Base-by-base conservation (phyloP, 208 protist species). In the Leptomonas pyrrhocoris region DNA sequence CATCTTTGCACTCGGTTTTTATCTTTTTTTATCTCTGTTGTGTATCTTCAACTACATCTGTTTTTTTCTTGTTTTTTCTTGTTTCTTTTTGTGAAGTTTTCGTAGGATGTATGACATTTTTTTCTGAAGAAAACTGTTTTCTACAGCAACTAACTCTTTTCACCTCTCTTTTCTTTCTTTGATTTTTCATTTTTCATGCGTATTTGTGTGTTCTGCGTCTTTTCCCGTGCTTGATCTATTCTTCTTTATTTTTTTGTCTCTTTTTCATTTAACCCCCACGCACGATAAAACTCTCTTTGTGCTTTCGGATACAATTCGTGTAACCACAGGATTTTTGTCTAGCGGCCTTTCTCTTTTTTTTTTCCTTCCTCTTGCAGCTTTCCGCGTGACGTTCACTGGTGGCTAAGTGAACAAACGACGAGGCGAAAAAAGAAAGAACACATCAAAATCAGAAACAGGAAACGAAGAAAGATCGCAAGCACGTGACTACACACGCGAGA, bases 21-120 rank as follows among this genome's bases (percentile, higher is more conserved):
- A 9, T 9, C 34, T 38, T 38, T 38, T 38, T 3, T 9, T 38
- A 9, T 9, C 25, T 28, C 18, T 25, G 9, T 62, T 49, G 4
- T 51, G 27, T 67, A 46, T 36, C 8, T 21, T 43, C 9, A 9
- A 12, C 9, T 38, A 38, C 9, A 38, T 38, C 34, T 9, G 9
- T 38, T 38, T 38, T 12, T 38, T 53, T 46, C n/a, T 38, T 40
- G 9, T 43, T 55, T 46, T 58, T 43, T 38, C 28, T 6, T 43
- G 27, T 66, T 55, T 55, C 30, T 42, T 21, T 59, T 46, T 25
- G 42, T 56, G 2, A 27, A 38, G 27, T 3, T 31, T 51, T 27
- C 27, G 57, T 63, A 63, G 57, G 57, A 63, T 63, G 57, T 68
- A 68, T 59, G 57, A 9, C 63, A 19, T 23, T 38, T 21, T 38